Percentiles rank a stretch among this genome's conserved stretches.
Evolutionary conservation across 192 early-diverging fungal genomes (phyloP).

Genomic region (Backusella tuberculispora): DNA sequence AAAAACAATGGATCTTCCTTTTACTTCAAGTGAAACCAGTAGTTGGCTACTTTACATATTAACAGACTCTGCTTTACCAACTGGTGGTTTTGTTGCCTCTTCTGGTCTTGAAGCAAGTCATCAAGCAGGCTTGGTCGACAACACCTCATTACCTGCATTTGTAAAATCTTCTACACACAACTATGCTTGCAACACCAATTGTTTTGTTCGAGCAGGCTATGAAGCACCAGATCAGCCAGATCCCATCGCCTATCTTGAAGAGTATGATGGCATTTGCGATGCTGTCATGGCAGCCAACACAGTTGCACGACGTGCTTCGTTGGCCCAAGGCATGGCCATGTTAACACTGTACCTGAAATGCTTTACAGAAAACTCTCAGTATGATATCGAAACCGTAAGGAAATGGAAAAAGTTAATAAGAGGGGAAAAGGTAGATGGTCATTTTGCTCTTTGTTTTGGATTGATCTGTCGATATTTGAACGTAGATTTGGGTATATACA

Average conservation of each 20-base stretch:
- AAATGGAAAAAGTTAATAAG: conserved; percentile 44
- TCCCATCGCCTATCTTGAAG: conserved; percentile 31
- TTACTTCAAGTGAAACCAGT: conserved; percentile 32
- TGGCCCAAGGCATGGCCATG: conserved; percentile 71
- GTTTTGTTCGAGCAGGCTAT: conserved; percentile 68
- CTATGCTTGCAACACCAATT: conserved; percentile 69
- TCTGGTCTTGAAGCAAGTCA: conserved; percentile 86
- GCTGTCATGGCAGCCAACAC: conserved; percentile 52
- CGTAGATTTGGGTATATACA: conserved; percentile 55
- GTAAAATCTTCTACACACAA: conserved; percentile 65
- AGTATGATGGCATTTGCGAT: conserved; percentile 37
- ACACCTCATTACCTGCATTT: conserved; percentile 47
- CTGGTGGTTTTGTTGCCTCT: conserved; percentile 94
- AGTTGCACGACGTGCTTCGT: conserved; percentile 67
- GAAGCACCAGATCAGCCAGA: conserved; percentile 36
- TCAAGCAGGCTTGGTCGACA: conserved; percentile 66
- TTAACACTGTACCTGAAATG: conserved; percentile 65
- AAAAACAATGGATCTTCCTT: conserved; percentile 22
- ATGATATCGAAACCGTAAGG: conserved; percentile 28
- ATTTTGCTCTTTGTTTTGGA: conserved; percentile 83
- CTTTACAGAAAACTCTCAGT: conserved; percentile 46
- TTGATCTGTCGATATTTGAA: conserved; percentile 62
- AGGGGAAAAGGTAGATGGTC: conserved; percentile 56
- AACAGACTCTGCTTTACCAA: conserved; percentile 92
- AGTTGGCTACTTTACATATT: conserved; percentile 84